Base-by-base conservation (phyloP, 2,329 filamentous ascomycete species). In the Zasmidium cellare region DNA sequence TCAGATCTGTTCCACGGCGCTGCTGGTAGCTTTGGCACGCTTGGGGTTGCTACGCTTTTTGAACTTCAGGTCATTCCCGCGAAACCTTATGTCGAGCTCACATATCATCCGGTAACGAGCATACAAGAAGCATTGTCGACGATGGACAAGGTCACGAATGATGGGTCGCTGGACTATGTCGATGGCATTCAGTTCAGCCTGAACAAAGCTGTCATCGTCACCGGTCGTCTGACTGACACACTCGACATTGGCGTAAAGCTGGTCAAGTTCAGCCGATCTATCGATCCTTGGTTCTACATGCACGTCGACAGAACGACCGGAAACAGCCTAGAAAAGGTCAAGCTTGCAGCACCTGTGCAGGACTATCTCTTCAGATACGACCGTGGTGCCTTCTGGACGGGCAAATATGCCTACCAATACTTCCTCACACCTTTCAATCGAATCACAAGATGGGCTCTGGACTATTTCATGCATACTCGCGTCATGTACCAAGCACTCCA, bases 251-350 rank as follows among this genome's bases (percentile, higher is more conserved):
- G 62, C 9, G 61, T 54, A 12, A 66, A 69, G 23, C 18, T 75
- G 1, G 71, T 75, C 53, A 67, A 67, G 0, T 88, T 90, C 71
- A 82, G 81, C n/a, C 76, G 81, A 11, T 75, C 82, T 0, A 72
- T 71, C 3, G 88, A 92, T 63, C 84, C 86, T 0, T 92, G 88
- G 89, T 90, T 90, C 68, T 91, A 90, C 59, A 75, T 91, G 2
- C 87, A 89, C 62, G 87, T 83, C 1, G 74, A 84, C 62, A 72
- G 78, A 9, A 59, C 53, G 19, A 64, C 59, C 19, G 35, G 35
- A 16, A 58, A 16, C 23, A 57, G 57, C 38, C 49, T 24, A 14
- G 54, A 46, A 44, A 41, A 41, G 35, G 35, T 41, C 35, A 64
- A 23, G 41, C 58, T 59, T 20, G 56, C 69, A 1, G 75, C 82